Evolutionary conservation across 1,284 basidiomycete species (phyloP).

Genomic region (Irpex sp.): DNA sequence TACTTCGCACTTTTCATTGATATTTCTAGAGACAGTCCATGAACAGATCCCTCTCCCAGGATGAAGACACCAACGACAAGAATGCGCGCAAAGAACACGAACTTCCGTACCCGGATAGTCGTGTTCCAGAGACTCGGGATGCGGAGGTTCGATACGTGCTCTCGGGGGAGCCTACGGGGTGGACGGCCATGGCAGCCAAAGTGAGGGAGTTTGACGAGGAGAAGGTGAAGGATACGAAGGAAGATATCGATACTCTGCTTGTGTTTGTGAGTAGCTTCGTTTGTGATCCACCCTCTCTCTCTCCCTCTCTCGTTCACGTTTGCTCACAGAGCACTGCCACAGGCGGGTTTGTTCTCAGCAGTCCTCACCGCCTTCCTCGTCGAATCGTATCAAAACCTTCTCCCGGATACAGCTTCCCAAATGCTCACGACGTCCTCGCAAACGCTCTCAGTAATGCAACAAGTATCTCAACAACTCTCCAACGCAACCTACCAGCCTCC

Average conservation of each 20-base stretch:
- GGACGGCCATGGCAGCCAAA: slow-evolving; percentile 7
- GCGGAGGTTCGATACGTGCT: background rate
- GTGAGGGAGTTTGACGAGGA: slow-evolving; percentile 7
- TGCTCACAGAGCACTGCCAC: background rate
- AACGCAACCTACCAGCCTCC: no score
- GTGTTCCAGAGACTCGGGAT: background rate
- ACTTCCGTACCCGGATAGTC: background rate
- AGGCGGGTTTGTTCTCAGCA: background rate
- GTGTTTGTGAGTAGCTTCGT: background rate
- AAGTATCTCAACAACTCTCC: no score
- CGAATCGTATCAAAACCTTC: background rate
- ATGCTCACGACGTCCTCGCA: background rate
- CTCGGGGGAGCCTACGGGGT: slow-evolving; percentile 1
- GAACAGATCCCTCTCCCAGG: no score
- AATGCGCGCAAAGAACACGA: background rate
- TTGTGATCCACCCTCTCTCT: background rate
- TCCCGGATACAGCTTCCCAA: background rate
- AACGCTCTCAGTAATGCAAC: background rate
- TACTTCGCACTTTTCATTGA: no score
- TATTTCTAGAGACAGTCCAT: no score
- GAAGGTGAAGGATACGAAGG: slow-evolving; percentile 8
- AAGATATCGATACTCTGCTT: slow-evolving; percentile 6
- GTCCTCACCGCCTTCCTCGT: background rate
- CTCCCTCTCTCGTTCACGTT: background rate
- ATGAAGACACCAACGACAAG: no score